A percentile compares a stretch with the other conserved stretches of the same genome.
phyloP scores from a whole-genome alignment of 192 early-diverging fungal species.

The Umbelopsis ramanniana region DNA sequence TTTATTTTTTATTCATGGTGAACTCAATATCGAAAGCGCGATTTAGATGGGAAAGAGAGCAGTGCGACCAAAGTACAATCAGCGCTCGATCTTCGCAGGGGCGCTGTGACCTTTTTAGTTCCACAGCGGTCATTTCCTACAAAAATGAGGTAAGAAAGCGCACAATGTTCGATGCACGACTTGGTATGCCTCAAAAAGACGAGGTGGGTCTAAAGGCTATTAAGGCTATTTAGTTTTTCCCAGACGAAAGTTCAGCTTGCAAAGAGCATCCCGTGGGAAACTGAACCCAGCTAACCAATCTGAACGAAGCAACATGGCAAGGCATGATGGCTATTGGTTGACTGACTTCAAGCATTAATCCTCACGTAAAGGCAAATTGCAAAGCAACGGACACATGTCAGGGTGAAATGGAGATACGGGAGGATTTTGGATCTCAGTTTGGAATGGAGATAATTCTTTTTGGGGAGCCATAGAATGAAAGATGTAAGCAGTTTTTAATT shows the following conservation, averaged over 20 bases:
- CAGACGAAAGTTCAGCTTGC: slow-evolving; percentile 8
- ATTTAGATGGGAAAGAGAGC: neutral
- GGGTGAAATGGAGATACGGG: neutral
- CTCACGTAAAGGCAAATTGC: neutral
- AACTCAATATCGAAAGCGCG: neutral
- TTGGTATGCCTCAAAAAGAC: neutral
- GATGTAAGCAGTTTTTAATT: neutral
- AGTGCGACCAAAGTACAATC: neutral
- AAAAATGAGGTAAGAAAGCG: neutral
- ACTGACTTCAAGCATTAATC: neutral
- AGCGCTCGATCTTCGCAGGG: neutral
- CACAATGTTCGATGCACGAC: neutral
- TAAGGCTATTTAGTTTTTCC: slow-evolving; percentile 21
- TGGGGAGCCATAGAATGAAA: neutral
- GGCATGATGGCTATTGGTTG: neutral
- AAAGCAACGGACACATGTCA: neutral
- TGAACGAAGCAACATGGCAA: neutral
- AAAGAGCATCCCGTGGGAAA: slow-evolving; percentile 8
- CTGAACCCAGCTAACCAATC: slow-evolving; percentile 1
- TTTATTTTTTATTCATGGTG: too few relatives aligned
- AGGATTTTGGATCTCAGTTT: slow-evolving; percentile 14
- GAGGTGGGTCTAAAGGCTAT: neutral
- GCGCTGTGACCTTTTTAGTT: neutral
- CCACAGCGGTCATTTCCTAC: too few relatives aligned
- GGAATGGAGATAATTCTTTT: slow-evolving; percentile 4